phyloP scores from a whole-genome alignment of 352 stramenopile species.

The Pythium brachiatum region DNA sequence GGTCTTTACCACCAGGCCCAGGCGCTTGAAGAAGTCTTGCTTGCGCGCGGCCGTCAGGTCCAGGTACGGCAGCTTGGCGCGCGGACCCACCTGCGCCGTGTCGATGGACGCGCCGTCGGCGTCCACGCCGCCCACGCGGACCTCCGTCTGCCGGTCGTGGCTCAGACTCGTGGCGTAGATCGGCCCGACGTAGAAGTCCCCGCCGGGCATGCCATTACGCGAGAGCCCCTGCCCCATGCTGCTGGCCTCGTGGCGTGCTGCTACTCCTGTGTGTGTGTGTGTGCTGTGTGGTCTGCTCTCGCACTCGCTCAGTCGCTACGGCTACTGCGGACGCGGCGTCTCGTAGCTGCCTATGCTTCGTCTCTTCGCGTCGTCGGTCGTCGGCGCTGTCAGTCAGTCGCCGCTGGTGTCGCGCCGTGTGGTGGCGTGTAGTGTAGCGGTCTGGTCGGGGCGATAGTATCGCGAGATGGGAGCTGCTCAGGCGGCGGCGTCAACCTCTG shows the following conservation, averaged over 20 bases:
- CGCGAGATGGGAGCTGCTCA: neutral
- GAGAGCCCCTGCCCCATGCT: conserved; percentile 65
- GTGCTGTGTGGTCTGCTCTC: too few species aligned
- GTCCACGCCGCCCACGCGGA: conserved; percentile 55
- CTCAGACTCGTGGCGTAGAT: conserved; percentile 85
- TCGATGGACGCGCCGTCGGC: conserved; percentile 30
- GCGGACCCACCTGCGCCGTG: conserved; percentile 68
- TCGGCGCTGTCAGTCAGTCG: neutral
- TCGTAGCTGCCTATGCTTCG: neutral
- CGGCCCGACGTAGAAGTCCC: conserved; percentile 78
- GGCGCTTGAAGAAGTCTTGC: conserved; percentile 75
- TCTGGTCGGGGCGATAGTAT: neutral
- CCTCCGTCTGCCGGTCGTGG: conserved; percentile 83
- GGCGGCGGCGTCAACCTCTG: neutral
- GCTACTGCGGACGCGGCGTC: neutral
- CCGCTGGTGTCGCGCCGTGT: neutral
- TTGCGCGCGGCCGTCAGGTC: conserved; percentile 53
- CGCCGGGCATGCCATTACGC: conserved; percentile 55
- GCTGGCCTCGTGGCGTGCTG: neutral
- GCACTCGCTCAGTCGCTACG: too few species aligned
- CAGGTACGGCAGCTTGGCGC: conserved; percentile 65
- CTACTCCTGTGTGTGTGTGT: neutral
- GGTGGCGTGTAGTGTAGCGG: conserved; percentile 1
- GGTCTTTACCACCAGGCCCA: conserved; percentile 81
- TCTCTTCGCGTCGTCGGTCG: conserved; percentile 3